Evolutionary conservation across 768 basidiomycete genomes (phyloP), one percentile per base, ranked within the genome.

Genomic region (Imleria badia): DNA sequence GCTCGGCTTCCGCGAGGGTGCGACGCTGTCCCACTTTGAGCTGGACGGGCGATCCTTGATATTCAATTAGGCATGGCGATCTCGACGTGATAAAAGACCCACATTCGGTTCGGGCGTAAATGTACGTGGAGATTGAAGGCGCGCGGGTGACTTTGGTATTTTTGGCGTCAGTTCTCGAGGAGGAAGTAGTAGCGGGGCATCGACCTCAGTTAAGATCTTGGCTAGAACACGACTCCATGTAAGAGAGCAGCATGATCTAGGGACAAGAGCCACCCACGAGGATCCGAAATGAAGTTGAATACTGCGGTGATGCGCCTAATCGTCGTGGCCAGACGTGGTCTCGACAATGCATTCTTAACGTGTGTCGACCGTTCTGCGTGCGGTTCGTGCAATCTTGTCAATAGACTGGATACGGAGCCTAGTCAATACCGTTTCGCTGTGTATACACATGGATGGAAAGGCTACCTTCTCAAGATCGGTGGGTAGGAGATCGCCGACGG

Each of bases 271-370:
- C 35, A 77, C 88, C 69, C 62, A 90, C 89, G 87, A 62, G 82
- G 78, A 45, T 85, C 80, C 56, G 81, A 70, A 50, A 76, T 68
- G 71, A 84, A 86, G 69, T 88, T 87, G 65, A 87, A 81, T 63
- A 86, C 73, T 22, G 89, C 86, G 10, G 87, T 83, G 73, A 89
- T 81, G 48, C 89, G 85, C 55, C 81, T 79, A 40, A 91, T 74
- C 15, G 81, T 77, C 33, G 86, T 87, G 33, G 87, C 80, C 33
- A 85, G 66, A 51, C 85, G 82, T 34, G 89, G 86, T 63, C 80
- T 86, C 29, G 85, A 81, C 59, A 91, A 69, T 5, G 82, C 82
- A 72, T 87, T 84, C 69, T 81, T 86, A 58, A 90, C 75, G 69
- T 90, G 87, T 89, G 66, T 87, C 88, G 14, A 82, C 62, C 22